These are phyloP conservation scores for Pseudocercospora vitis DNA, from an alignment of 2,329 filamentous ascomycete species.

Conservation along the genomic window DNA sequence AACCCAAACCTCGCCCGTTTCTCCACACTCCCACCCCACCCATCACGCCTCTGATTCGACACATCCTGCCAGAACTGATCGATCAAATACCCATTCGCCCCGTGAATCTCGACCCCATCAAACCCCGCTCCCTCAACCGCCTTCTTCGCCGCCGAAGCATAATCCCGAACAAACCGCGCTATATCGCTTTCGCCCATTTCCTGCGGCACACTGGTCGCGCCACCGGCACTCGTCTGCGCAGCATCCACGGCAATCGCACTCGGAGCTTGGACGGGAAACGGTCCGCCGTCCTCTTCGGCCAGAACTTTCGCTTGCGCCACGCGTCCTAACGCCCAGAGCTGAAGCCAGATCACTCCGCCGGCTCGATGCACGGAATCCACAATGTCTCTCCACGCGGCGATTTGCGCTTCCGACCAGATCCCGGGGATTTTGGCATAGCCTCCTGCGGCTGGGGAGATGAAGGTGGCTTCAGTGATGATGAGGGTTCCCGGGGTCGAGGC, in stretches of 20 bases:
- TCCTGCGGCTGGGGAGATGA: constrained; percentile 50
- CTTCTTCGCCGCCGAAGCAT: constrained; percentile 46
- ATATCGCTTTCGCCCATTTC: constrained; percentile 38
- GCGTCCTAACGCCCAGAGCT: constrained; percentile 64
- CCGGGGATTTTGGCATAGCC: constrained; percentile 57
- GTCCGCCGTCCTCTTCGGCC: constrained; percentile 34
- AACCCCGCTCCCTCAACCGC: constrained; percentile 52
- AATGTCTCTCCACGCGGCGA: constrained; percentile 60
- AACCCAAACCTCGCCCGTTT: constrained; percentile 54
- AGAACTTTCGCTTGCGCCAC: constrained; percentile 46
- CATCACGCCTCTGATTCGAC: constrained; percentile 55
- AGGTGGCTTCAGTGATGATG: constrained; percentile 60
- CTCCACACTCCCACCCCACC: constrained; percentile 50
- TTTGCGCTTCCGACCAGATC: constrained; percentile 58
- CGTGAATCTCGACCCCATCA: constrained; percentile 60
- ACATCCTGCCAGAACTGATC: constrained; percentile 64
- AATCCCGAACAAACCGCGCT: constrained; percentile 39
- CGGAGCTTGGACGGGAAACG: constrained; percentile 32
- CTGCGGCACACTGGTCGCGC: constrained; percentile 28
- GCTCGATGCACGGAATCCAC: constrained; percentile 64
- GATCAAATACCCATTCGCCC: constrained; percentile 56
- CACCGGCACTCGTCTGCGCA: constrained; percentile 16
- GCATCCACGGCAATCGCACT: constrained; percentile 39
- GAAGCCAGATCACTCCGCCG: constrained; percentile 60
- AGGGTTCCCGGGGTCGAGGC: constrained; percentile 56